Evolutionary conservation across 1,284 basidiomycete genomes (phyloP).

Genomic region (Sparassis latifolia): DNA sequence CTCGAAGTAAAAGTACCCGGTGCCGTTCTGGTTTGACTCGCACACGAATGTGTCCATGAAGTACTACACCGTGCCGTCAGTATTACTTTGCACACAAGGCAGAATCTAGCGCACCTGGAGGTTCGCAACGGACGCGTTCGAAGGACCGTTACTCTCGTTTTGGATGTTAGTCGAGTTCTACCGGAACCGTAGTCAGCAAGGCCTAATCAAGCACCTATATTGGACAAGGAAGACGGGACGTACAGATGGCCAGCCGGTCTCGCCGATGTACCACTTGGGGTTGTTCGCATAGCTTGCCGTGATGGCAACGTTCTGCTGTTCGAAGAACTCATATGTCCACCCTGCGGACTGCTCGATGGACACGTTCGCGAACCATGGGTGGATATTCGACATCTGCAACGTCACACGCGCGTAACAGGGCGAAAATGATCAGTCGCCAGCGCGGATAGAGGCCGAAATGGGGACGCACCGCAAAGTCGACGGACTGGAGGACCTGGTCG

Average conservation of each 20-base stretch:
- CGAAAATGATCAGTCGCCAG: background rate
- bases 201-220: background rate
- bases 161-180: slow-evolving; percentile 53
- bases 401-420: background rate
- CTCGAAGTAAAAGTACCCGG: slow-evolving; percentile 86
- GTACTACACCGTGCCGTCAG: slow-evolving; percentile 17
- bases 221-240: slow-evolving; percentile 9
- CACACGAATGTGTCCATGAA: slow-evolving; percentile 88
- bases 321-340: slow-evolving; percentile 60
- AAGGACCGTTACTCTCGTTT: slow-evolving; percentile 58
- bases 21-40: slow-evolving; percentile 74
- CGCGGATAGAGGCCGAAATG: background rate
- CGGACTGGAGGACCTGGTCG: slow-evolving; percentile 52
- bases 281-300: slow-evolving; percentile 51
- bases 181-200: background rate
- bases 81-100: no score
- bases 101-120: slow-evolving; percentile 34
- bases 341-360: slow-evolving; percentile 62
- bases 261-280: slow-evolving; percentile 80
- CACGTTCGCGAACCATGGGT: slow-evolving; percentile 80
- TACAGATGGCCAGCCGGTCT: slow-evolving; percentile 92
- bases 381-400: slow-evolving; percentile 60
- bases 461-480: slow-evolving; percentile 68
- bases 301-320: slow-evolving; percentile 48
- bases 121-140: slow-evolving; percentile 60